These are phyloP conservation scores for Termitomyces sp. DNA, from an alignment of 768 basidiomycete species.

Conservation along the genomic window DNA sequence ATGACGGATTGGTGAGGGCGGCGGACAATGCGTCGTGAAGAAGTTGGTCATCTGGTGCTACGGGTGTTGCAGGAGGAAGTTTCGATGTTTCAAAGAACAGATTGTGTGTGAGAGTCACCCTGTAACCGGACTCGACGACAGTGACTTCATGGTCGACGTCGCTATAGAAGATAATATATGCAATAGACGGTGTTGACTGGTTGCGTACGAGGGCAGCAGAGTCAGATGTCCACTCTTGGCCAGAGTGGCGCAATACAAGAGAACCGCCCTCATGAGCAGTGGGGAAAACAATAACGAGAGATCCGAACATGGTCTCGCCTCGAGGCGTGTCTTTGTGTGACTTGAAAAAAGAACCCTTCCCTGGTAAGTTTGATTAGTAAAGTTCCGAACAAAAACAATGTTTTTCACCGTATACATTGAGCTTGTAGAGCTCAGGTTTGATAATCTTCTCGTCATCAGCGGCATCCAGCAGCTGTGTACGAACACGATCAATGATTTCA, in stretches of 20 bases:
- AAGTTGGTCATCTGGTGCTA: conserved; percentile 8
- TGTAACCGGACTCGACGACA: conserved; percentile 31
- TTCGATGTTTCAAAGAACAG: conserved; percentile 24
- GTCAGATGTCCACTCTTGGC: conserved; percentile 34
- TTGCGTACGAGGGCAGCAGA: conserved; percentile 9
- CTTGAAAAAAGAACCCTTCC: conserved; percentile 45
- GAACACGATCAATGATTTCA: conserved; percentile 4
- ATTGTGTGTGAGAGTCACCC: conserved; percentile 41
- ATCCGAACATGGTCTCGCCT: conserved; percentile 43
- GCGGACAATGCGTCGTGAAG: conserved; percentile 14
- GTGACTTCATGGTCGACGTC: conserved; percentile 40
- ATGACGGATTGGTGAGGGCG: conserved; percentile 28
- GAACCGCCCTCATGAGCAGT: conserved; percentile 44
- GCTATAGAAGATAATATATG: conserved; percentile 33
- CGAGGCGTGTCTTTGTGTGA: conserved; percentile 48
- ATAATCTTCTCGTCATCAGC: conserved; percentile 17
- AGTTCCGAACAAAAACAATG: conserved; percentile 20
- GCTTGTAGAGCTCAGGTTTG: conserved; percentile 30
- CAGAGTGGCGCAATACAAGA: conserved; percentile 32
- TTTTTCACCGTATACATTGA: conserved; percentile 34
- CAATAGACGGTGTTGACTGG: conserved; percentile 22
- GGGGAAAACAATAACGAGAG: conserved; percentile 48
- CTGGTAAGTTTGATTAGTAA: conserved; percentile 26
- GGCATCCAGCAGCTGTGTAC: conserved; percentile 14
- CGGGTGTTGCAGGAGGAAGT: background rate